A percentile compares a stretch with the other conserved stretches of the same genome.
These are phyloP conservation scores for Axilococcus clingmanii DNA, from an alignment of 139 green algal genomes.

Conservation along the genomic window DNA sequence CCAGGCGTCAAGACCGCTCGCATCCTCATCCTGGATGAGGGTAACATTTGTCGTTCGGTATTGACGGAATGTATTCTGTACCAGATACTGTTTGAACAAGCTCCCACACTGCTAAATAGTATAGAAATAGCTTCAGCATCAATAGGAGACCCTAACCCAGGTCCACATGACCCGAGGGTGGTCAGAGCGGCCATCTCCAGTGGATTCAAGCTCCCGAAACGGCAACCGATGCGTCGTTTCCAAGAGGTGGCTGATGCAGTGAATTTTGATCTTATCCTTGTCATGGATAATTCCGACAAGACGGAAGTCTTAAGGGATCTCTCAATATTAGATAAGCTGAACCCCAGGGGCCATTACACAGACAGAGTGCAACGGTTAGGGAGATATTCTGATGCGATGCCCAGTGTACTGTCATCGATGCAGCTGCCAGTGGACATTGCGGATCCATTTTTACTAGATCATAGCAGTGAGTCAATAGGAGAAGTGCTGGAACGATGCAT, in stretches of 20 bases:
- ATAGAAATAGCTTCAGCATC: no score
- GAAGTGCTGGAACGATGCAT: constrained; percentile 13
- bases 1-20: no score
- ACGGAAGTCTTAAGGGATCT: constrained; percentile 32
- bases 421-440: constrained; percentile 19
- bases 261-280: constrained; percentile 42
- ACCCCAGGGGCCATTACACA: constrained; percentile 33
- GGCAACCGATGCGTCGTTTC: constrained; percentile 16
- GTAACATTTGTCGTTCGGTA: no score
- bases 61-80: no score
- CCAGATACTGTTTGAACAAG: no score
- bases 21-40: no score
- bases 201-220: no score
- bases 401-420: not conserved
- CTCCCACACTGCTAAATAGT: no score
- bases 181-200: no score
- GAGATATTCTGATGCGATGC: constrained; percentile 2
- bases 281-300: constrained; percentile 48
- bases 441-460: constrained; percentile 31
- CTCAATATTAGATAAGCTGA: constrained; percentile 43
- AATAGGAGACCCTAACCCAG: no score
- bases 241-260: constrained; percentile 41
- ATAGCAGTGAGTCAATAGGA: not conserved
- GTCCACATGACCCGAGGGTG: no score
- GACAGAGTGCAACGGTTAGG: constrained; percentile 20